phyloP scores from a whole-genome alignment of 345 rosid species.

The Citrus unshiu region DNA sequence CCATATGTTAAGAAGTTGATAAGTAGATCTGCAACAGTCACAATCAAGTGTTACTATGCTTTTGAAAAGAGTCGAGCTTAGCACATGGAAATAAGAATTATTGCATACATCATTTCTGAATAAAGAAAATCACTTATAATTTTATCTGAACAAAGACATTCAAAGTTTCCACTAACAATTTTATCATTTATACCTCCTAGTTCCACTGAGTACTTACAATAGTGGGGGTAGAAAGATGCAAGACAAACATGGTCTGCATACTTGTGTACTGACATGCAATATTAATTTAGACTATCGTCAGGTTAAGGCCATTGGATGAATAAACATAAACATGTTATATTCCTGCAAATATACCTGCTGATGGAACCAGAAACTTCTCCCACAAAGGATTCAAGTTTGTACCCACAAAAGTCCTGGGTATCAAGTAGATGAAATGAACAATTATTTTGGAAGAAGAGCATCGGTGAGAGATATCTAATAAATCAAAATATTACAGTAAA shows the following conservation, averaged over 20 bases:
- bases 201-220: background rate
- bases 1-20: background rate
- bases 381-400: slow-evolving; percentile 81
- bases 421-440: slow-evolving; percentile 19
- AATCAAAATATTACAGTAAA: background rate
- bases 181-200: background rate
- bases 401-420: slow-evolving; percentile 76
- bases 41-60: background rate
- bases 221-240: background rate
- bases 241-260: background rate
- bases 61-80: background rate
- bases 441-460: slow-evolving; percentile 4
- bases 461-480: slow-evolving; percentile 4
- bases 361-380: slow-evolving; percentile 71
- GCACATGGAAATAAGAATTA: background rate
- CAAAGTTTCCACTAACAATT: background rate
- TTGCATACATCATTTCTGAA: background rate
- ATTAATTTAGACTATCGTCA: background rate
- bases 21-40: background rate
- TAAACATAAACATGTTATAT: background rate
- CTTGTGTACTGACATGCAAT: background rate
- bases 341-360: slow-evolving; percentile 50
- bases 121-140: background rate
- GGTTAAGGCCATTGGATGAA: background rate
- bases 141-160: background rate